Conservation (phyloP, 768 basidiomycete species). For the Neoboletus brunneissimus region DNA sequence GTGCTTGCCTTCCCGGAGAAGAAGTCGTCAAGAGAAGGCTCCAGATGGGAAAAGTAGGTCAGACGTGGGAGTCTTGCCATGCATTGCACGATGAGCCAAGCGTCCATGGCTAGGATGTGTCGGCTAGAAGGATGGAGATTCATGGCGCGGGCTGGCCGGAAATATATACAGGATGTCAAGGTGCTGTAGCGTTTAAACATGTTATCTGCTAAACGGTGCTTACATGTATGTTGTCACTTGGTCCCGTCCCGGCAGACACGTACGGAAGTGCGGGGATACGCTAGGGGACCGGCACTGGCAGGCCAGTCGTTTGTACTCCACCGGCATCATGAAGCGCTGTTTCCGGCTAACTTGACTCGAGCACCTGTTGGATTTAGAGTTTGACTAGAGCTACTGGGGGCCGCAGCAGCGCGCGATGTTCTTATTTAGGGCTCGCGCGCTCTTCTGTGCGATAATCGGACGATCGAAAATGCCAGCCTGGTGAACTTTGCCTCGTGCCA, state of each 20-base stretch:
- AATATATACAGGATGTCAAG: neutral
- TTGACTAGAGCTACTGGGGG: neutral
- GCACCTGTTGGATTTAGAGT: neutral
- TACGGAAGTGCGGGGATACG: neutral
- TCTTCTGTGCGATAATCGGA: neutral
- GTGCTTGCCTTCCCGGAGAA: constrained; percentile 4
- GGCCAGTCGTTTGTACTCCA: neutral
- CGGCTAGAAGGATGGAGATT: neutral
- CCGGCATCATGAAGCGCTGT: neutral
- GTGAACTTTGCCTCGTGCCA: no score
- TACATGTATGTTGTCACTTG: neutral
- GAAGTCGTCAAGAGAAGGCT: constrained; percentile 14
- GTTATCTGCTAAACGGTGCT: neutral
- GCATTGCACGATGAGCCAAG: constrained; percentile 12
- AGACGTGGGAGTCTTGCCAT: constrained; percentile 9
- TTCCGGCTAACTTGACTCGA: neutral
- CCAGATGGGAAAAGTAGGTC: constrained; percentile 14
- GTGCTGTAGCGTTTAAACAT: neutral
- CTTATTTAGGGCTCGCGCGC: neutral
- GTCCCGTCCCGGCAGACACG: neutral
- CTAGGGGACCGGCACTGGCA: neutral
- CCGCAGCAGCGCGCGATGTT: no score
- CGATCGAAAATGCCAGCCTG: no score
- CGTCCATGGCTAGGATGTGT: neutral
- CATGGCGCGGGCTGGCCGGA: neutral